A percentile compares a stretch with the other conserved stretches of the same genome.
Conservation (phyloP, 1,139 yeast genomes). For the Kodamaea fungicola region DNA sequence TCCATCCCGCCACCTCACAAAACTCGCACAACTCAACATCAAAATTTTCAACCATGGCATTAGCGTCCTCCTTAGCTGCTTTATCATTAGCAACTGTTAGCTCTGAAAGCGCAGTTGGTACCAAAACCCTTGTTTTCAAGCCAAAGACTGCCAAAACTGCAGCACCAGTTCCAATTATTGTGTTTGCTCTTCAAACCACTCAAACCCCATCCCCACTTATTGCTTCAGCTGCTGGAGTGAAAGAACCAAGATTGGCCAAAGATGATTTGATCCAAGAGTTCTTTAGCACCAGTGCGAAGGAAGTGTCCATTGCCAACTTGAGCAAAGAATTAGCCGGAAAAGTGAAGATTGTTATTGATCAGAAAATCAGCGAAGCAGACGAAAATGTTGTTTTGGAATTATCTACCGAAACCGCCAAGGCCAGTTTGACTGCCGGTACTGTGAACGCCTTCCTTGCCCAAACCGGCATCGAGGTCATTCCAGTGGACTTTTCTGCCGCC, state of each 20-base stretch:
- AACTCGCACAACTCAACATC: background rate
- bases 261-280: slow-evolving; percentile 72
- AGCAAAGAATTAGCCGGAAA: slow-evolving; percentile 54
- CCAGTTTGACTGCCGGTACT: slow-evolving; percentile 51
- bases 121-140: slow-evolving; percentile 81
- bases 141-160: slow-evolving; percentile 88
- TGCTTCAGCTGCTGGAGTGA: slow-evolving; percentile 66
- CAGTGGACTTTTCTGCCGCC: slow-evolving; percentile 58
- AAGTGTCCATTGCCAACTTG: slow-evolving; percentile 63
- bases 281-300: slow-evolving; percentile 62
- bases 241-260: slow-evolving; percentile 85
- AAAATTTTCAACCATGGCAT: slow-evolving; percentile 38
- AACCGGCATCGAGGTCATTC: slow-evolving; percentile 52
- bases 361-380: slow-evolving; percentile 41
- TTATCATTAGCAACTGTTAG: slow-evolving; percentile 49
- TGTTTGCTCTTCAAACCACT: slow-evolving; percentile 71
- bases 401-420: slow-evolving; percentile 57
- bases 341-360: slow-evolving; percentile 65
- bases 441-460: slow-evolving; percentile 51
- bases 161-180: slow-evolving; percentile 76
- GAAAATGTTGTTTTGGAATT: slow-evolving; percentile 51
- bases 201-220: slow-evolving; percentile 64
- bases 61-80: slow-evolving; percentile 58
- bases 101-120: slow-evolving; percentile 41
- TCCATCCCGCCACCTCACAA: too few relatives aligned